Conservation (phyloP, 2,329 filamentous ascomycete species). For the Phyllosticta citriasiana region DNA sequence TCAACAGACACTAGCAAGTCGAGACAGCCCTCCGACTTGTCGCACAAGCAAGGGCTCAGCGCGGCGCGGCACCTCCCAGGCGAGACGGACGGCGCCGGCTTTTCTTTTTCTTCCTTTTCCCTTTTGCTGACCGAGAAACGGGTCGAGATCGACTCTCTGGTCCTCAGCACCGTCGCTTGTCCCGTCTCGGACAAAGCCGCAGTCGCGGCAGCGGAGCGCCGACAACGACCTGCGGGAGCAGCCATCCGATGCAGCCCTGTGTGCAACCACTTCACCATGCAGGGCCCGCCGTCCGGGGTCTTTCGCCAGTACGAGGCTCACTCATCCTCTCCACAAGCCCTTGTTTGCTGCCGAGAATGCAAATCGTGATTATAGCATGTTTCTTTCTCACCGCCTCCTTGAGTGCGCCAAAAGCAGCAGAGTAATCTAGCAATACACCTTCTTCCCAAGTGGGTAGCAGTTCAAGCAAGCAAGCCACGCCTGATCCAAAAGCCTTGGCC, state of each 20-base stretch:
- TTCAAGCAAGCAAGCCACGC: not conserved
- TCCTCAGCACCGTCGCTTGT: not conserved
- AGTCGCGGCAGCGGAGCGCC: not conserved
- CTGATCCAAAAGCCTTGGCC: not conserved
- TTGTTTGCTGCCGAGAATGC: slow-evolving; percentile 7
- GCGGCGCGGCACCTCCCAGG: slow-evolving; percentile 12
- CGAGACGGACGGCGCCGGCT: slow-evolving; percentile 1
- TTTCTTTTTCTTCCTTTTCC: slow-evolving; percentile 2
- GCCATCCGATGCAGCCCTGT: slow-evolving; percentile 10
- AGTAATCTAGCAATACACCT: slow-evolving; percentile 6
- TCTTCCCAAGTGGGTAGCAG: not conserved
- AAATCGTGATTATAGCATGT: slow-evolving; percentile 11
- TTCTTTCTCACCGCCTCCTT: slow-evolving; percentile 1
- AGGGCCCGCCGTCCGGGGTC: slow-evolving; percentile 3
- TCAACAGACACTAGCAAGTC: not conserved
- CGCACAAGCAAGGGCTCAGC: slow-evolving; percentile 26
- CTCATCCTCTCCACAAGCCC: not conserved
- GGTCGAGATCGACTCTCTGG: slow-evolving; percentile 1
- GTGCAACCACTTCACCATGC: slow-evolving; percentile 1
- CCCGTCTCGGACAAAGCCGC: not conserved
- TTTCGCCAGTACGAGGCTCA: not conserved
- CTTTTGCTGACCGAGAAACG: slow-evolving; percentile 6
- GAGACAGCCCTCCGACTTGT: slow-evolving; percentile 12
- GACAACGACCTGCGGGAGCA: slow-evolving; percentile 3
- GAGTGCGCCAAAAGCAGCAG: not conserved